These are phyloP conservation scores for Lagenidium sp. DNA, from an alignment of 352 stramenopile species.

Conservation along the genomic window DNA sequence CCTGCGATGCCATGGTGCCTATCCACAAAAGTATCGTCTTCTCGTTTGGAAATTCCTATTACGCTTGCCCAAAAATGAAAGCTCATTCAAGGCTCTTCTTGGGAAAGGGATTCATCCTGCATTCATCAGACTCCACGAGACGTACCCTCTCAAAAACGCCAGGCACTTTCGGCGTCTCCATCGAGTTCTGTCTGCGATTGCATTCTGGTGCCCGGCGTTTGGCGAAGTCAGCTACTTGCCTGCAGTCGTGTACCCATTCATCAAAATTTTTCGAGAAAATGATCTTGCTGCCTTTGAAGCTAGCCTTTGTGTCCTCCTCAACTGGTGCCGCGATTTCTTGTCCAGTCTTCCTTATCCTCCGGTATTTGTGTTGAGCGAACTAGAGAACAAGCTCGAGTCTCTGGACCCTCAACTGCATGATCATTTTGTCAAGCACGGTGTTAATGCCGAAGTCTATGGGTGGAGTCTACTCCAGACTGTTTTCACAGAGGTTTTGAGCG, in stretches of 20 bases:
- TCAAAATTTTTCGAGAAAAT: slow-evolving; percentile 81
- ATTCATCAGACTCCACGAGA: slow-evolving; percentile 54
- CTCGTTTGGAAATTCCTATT: slow-evolving; percentile 82
- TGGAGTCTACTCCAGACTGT: slow-evolving; percentile 85
- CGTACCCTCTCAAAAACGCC: slow-evolving; percentile 71
- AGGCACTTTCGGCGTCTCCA: slow-evolving; percentile 71
- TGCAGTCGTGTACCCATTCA: slow-evolving; percentile 82
- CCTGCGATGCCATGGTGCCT: slow-evolving; percentile 62
- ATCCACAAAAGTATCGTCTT: slow-evolving; percentile 75
- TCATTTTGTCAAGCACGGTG: slow-evolving; percentile 63
- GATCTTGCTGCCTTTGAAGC: slow-evolving; percentile 88
- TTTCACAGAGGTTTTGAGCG: slow-evolving; percentile 85
- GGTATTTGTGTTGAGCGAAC: slow-evolving; percentile 42
- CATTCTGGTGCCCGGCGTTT: slow-evolving; percentile 90
- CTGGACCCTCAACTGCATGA: slow-evolving; percentile 62
- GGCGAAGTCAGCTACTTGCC: slow-evolving; percentile 78
- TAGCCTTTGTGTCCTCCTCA: slow-evolving; percentile 74
- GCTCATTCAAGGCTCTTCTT: slow-evolving; percentile 62
- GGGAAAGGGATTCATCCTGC: slow-evolving; percentile 68
- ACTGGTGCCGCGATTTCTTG: slow-evolving; percentile 80
- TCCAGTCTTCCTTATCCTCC: slow-evolving; percentile 79
- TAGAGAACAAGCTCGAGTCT: slow-evolving; percentile 67
- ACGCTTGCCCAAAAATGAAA: slow-evolving; percentile 74
- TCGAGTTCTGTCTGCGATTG: slow-evolving; percentile 73
- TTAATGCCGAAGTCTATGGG: slow-evolving; percentile 55